Evolutionary conservation across 1,284 basidiomycete species (phyloP), one percentile per base, ranked within the genome.

Genomic region (Calocybe gambosa): DNA sequence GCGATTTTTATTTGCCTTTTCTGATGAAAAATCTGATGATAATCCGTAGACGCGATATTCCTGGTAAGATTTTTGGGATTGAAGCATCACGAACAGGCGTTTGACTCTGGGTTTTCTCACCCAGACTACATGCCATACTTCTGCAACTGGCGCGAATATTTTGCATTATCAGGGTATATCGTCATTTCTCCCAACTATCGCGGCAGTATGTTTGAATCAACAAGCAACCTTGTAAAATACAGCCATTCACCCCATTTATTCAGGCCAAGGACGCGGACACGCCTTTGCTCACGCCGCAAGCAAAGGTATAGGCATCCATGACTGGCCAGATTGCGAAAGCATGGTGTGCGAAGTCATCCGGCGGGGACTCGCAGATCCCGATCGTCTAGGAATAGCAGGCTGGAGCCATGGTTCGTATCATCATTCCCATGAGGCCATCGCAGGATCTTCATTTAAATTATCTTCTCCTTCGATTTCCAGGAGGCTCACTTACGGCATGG

Each of bases 101-200:
- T 21, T 31, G 10, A 20, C 21, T 12, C 20, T 41, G 28, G 36
- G 21, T 36, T 39, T 4, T 50, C 5, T 5, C n/a, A 15, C 18
- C 10, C 23, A 62, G 62, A 66, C 51, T 63, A 61, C 49, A 65
- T 65, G 64, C 62, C 62, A 20, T 64, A 66, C 41, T 63, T 61
- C 46, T 61, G 60, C 49, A 62, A 63, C 46, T 66, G 62, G 62
- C 57, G 64, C 10, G 64, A 65, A 36, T 46, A 62, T 23, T 51
- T 62, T 12, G 61, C 62, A 5, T 60, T 56, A 42, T 55, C 58
- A 12, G 64, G 62, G 18, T 66, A 62, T 47, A 52, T 64, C 9
- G 61, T 62, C 0, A 53, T 65, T 21, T 64, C 59, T 8, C 62
- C 64, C 8, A 65, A 65, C 42, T 65, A 64, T 43, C 55, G 62